phyloP scores from a whole-genome alignment of 306 rosid genomes.

The Quercus bicolor region DNA sequence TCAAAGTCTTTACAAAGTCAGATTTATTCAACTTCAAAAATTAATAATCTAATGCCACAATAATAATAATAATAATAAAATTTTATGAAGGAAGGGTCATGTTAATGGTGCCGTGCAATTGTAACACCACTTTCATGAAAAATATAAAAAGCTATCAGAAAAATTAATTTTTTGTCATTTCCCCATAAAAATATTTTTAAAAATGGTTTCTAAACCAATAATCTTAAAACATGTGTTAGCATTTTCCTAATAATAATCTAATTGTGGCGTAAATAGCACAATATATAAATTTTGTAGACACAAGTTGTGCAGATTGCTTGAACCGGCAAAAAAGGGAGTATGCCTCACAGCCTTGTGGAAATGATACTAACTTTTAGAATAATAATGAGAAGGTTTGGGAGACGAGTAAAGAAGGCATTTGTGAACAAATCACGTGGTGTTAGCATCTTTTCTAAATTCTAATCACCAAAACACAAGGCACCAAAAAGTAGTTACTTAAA shows the following conservation, averaged over 20 bases:
- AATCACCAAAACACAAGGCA: conserved; percentile 10
- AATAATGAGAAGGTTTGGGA: not conserved
- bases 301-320: not conserved
- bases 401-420: conserved; percentile 24
- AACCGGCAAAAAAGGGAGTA: not conserved
- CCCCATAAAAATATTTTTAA: too few species aligned
- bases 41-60: too few species aligned
- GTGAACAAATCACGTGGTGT: conserved; percentile 40
- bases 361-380: conserved; percentile 12
- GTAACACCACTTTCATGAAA: accelerated
- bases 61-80: too few species aligned
- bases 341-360: not conserved
- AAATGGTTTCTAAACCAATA: too few species aligned
- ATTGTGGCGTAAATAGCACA: not conserved
- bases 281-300: not conserved
- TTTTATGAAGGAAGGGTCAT: too few species aligned
- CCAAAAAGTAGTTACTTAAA: not conserved
- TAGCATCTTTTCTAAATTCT: conserved; percentile 19
- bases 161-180: too few species aligned
- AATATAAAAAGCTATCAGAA: accelerated
- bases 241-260: too few species aligned
- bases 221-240: accelerated
- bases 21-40: too few species aligned
- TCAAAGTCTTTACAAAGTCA: too few species aligned
- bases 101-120: too few species aligned